phyloP scores from a whole-genome alignment of 805 yeast genomes.

The Cyberlindnera bimundalis region DNA sequence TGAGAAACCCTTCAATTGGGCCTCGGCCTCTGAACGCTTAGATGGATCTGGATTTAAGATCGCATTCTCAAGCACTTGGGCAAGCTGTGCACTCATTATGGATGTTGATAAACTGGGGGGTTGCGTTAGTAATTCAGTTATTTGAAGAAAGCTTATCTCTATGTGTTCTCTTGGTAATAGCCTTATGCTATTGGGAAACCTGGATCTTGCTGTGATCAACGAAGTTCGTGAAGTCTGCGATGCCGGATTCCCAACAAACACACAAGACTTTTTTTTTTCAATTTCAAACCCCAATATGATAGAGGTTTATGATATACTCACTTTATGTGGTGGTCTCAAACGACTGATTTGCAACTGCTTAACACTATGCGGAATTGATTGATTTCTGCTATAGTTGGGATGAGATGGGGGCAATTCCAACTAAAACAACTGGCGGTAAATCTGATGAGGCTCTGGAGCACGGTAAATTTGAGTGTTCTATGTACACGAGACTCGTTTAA shows the following conservation, averaged over 20 bases:
- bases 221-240: no score
- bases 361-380: background rate
- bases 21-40: slow-evolving; percentile 74
- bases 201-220: no score
- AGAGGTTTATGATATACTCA: background rate
- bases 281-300: no score
- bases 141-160: no score
- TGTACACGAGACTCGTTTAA: no score
- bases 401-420: background rate
- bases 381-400: background rate
- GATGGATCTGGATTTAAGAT: slow-evolving; percentile 63
- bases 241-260: no score
- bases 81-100: slow-evolving; percentile 13
- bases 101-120: background rate
- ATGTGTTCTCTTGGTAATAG: no score
- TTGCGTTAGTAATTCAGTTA: background rate
- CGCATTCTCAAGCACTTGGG: slow-evolving; percentile 70
- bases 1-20: slow-evolving; percentile 67
- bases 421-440: background rate
- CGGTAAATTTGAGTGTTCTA: no score
- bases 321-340: background rate
- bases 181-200: no score
- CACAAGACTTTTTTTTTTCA: no score
- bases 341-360: background rate
- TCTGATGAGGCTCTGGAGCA: no score